Evolutionary conservation across 768 basidiomycete species (phyloP).

Genomic region (Suillus occidentalis): DNA sequence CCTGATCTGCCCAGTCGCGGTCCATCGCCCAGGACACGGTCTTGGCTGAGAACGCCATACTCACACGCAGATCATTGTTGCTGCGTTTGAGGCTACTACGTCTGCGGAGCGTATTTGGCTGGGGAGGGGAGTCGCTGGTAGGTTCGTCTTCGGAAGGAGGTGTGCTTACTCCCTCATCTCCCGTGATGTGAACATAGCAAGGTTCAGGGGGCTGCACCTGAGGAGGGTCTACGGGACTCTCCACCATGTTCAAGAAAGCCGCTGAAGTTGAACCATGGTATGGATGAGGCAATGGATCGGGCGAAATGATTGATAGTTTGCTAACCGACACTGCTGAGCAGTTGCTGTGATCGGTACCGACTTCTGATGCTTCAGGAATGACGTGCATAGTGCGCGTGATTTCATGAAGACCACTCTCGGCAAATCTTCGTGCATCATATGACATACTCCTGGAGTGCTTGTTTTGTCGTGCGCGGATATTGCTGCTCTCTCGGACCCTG

Average conservation of each 20-base stretch:
- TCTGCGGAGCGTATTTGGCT: constrained; percentile 41
- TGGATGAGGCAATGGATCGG: constrained; percentile 47
- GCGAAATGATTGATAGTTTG: constrained; percentile 35
- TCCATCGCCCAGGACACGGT: constrained; percentile 78
- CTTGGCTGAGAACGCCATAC: constrained; percentile 54
- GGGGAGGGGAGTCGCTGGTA: constrained; percentile 28
- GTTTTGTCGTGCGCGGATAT: constrained; percentile 15
- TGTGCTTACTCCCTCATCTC: constrained; percentile 25
- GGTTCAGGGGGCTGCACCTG: constrained; percentile 10
- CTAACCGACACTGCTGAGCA: constrained; percentile 18
- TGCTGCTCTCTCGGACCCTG: constrained; percentile 6
- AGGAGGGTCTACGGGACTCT: constrained; percentile 31
- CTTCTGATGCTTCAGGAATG: constrained; percentile 29
- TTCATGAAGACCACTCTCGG: constrained; percentile 20
- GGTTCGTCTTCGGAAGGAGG: constrained; percentile 36
- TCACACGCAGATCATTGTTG: constrained; percentile 45
- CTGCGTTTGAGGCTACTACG: constrained; percentile 67
- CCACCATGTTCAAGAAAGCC: constrained; percentile 31
- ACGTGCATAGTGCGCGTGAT: constrained; percentile 29
- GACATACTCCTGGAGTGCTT: constrained; percentile 16
- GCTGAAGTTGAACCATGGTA: constrained; percentile 39
- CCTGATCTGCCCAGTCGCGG: constrained; percentile 56
- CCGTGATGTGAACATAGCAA: constrained; percentile 14
- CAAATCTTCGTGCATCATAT: constrained; percentile 18
- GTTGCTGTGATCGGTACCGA: constrained; percentile 14